These are phyloP conservation scores for Poteriospumella lacustris DNA, from an alignment of 108 stramenopile species.

Conservation along the genomic window DNA sequence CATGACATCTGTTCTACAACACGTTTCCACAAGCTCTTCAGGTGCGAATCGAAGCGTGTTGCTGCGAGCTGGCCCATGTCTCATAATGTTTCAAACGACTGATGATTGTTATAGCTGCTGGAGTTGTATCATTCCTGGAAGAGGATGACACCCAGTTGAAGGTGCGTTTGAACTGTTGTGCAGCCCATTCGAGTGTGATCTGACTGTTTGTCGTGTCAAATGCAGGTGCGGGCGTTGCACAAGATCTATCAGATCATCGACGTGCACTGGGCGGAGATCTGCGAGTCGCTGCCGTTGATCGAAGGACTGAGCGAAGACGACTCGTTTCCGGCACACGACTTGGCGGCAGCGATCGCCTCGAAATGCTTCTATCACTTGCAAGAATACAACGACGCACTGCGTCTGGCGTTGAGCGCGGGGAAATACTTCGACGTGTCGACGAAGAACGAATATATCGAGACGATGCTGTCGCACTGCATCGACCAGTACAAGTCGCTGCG, in stretches of 20 bases:
- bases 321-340: slow-evolving; percentile 58
- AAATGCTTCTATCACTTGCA: slow-evolving; percentile 94
- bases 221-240: slow-evolving; percentile 38
- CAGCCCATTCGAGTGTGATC: neutral
- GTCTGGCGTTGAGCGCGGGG: slow-evolving; percentile 61
- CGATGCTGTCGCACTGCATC: slow-evolving; percentile 64
- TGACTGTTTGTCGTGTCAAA: neutral
- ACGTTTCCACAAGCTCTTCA: too few species aligned
- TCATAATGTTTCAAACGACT: neutral
- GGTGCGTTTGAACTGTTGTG: neutral
- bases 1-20: too few species aligned
- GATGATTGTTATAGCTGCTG: neutral
- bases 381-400: slow-evolving; percentile 87
- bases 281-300: slow-evolving; percentile 47
- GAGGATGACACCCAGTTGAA: neutral
- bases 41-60: too few species aligned
- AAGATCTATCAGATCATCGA: slow-evolving; percentile 52
- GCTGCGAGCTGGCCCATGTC: neutral
- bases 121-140: slow-evolving; percentile 5
- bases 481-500: slow-evolving; percentile 59
- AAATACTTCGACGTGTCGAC: slow-evolving; percentile 52
- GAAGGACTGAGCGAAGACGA: slow-evolving; percentile 58
- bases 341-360: slow-evolving; percentile 82
- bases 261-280: slow-evolving; percentile 57
- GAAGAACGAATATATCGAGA: slow-evolving; percentile 53